Evolutionary conservation across 352 stramenopile species (phyloP).

Genomic region (Globisporangium abappressorium): DNA sequence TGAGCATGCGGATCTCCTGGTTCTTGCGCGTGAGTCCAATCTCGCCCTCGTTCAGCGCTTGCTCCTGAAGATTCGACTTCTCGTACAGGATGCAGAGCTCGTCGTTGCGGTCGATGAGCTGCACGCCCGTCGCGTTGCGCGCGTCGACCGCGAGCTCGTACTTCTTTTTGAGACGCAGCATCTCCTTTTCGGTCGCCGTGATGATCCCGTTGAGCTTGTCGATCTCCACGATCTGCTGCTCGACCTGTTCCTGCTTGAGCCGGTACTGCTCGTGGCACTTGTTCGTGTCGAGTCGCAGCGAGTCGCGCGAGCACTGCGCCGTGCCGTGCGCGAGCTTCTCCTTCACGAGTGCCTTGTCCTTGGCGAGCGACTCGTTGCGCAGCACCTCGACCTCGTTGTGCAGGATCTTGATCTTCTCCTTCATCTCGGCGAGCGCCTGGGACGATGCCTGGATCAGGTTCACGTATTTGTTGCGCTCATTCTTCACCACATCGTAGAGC

Average conservation of each 20-base stretch:
- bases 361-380: constrained; percentile 89
- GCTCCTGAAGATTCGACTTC: constrained; percentile 89
- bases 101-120: constrained; percentile 95
- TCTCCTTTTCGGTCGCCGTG: constrained; percentile 86
- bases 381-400: constrained; percentile 95
- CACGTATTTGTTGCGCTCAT: constrained; percentile 95
- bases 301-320: constrained; percentile 87
- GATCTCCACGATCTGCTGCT: constrained; percentile 95
- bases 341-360: constrained; percentile 92
- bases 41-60: constrained; percentile 79
- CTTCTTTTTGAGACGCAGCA: constrained; percentile 91
- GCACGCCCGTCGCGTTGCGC: constrained; percentile 86
- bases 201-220: constrained; percentile 95
- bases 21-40: constrained; percentile 79
- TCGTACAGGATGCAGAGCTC: constrained; percentile 95
- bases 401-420: constrained; percentile 96
- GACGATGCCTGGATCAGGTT: constrained; percentile 91
- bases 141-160: constrained; percentile 89
- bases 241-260: constrained; percentile 88
- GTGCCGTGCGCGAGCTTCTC: constrained; percentile 84
- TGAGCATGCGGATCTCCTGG: constrained; percentile 76
- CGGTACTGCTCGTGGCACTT: constrained; percentile 88
- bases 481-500: constrained; percentile 95
- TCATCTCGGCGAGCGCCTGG: constrained; percentile 94
- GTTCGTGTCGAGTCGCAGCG: constrained; percentile 88